Evolutionary conservation across 2,329 filamentous ascomycete species (phyloP), one percentile per base, ranked within the genome.

Genomic region (Talaromyces sp.): DNA sequence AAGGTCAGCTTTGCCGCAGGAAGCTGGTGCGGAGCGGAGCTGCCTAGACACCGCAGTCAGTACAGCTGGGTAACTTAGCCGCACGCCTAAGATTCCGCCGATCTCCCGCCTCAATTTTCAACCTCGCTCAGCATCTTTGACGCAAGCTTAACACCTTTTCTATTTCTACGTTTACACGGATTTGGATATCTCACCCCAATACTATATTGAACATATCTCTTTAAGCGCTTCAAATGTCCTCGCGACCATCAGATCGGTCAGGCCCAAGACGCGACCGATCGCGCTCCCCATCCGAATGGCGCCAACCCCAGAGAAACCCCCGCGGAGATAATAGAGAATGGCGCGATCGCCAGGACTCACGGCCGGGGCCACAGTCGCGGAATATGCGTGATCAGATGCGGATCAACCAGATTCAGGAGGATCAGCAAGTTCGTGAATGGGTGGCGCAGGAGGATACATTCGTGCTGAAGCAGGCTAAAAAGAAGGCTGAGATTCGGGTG

Each of bases 361-460:
- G 56, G 52, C 47, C 57, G 63, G 49, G 58, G 62, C 14, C 56
- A 67, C 70, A 65, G 50, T 54, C 62, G 22, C 64, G 70, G 32
- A 67, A 65, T 47, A 71, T 72, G 64, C 75, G 70, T 55, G 77
- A 79, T 30, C 77, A 79, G 59, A 69, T 75, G 45, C 74, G 73
- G 4, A 65, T 77, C 46, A 80, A 80, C 52, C 74, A 79, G 65
- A 75, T 90, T 56, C 88, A 87, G 52, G 84, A 91, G 68, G 89
- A 91, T 65, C 87, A 92, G 67, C 87, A 91, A 68, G 88, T 86
- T 60, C 81, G 86, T 22, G 83, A 88, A 67, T 99, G 94, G 81
- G 90, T 97, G 17, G 90, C 93, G 47, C 90, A 96, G 65, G 94
- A 99, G 73, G 94, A 99, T 77, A 87, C 88, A 60, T 99, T 99